Evolutionary conservation across 495 filamentous ascomycete species (phyloP).

Genomic region (Daldinia bambusicola): DNA sequence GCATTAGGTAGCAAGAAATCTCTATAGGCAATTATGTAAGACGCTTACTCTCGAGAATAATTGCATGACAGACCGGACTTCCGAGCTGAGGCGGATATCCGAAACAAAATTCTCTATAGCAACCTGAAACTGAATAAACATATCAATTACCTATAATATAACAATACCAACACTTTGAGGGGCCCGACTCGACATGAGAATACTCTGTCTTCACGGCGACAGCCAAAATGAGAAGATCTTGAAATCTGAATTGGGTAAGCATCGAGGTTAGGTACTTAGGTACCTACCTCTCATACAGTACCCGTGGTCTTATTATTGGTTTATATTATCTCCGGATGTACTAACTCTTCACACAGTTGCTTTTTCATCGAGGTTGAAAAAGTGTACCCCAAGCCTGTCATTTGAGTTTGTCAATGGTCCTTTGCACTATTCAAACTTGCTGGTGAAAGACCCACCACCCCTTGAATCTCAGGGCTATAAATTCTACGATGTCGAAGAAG

Average conservation of each 20-base stretch:
- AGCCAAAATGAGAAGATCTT: slow-evolving; percentile 69
- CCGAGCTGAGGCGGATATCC: slow-evolving; percentile 28
- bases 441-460: slow-evolving; percentile 44
- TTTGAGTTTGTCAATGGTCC: slow-evolving; percentile 70
- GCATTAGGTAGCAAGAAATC: too few relatives aligned
- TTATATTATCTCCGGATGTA: neutral
- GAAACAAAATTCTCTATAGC: neutral
- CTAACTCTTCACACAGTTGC: slow-evolving; percentile 37
- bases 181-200: slow-evolving; percentile 54
- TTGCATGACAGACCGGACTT: slow-evolving; percentile 23
- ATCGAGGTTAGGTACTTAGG: too few relatives aligned
- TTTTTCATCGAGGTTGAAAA: slow-evolving; percentile 47
- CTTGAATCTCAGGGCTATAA: slow-evolving; percentile 40
- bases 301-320: too few relatives aligned
- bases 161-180: neutral
- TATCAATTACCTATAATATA: neutral
- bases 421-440: slow-evolving; percentile 54
- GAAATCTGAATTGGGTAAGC: slow-evolving; percentile 63
- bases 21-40: neutral
- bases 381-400: slow-evolving; percentile 34
- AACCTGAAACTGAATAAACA: neutral
- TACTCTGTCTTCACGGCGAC: slow-evolving; percentile 72
- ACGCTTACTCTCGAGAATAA: neutral
- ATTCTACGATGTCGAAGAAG: slow-evolving; percentile 56
- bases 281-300: too few relatives aligned